Evolutionary conservation across 2,329 filamentous ascomycete genomes (phyloP).

Genomic region (Arthroderma sp.): DNA sequence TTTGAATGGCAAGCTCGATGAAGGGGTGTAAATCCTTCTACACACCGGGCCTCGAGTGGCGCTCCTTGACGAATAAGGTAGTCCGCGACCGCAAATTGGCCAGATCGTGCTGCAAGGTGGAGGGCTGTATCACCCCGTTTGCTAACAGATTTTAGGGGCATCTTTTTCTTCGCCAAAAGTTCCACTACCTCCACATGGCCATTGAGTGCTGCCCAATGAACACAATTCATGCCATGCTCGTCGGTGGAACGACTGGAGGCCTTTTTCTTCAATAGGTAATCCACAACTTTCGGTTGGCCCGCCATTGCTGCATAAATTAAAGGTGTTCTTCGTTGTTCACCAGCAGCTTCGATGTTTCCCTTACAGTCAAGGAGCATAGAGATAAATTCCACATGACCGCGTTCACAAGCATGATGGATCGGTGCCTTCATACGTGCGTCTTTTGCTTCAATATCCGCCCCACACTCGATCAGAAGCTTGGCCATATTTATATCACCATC

Average conservation of each 20-base stretch:
- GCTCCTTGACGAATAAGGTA: constrained; percentile 22
- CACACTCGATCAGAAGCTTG: constrained; percentile 11
- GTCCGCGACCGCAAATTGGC: constrained; percentile 26
- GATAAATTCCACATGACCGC: constrained; percentile 22
- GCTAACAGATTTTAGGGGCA: constrained; percentile 17
- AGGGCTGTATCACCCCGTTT: constrained; percentile 21
- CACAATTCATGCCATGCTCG: constrained; percentile 23
- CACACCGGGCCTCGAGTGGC: constrained; percentile 19
- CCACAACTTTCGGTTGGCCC: constrained; percentile 17
- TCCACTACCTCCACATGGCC: constrained; percentile 25
- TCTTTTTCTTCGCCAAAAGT: constrained; percentile 20
- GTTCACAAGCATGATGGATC: constrained; percentile 24
- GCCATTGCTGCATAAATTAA: constrained; percentile 24
- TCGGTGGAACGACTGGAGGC: constrained; percentile 17
- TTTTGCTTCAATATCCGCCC: constrained; percentile 22
- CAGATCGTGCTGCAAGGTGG: constrained; percentile 24
- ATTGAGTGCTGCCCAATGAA: constrained; percentile 28
- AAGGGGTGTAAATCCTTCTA: constrained; percentile 18
- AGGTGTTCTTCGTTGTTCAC: constrained; percentile 22
- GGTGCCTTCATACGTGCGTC: constrained; percentile 23
- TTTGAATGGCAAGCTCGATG: constrained; percentile 26
- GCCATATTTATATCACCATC: constrained; percentile 2
- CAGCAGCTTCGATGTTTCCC: constrained; percentile 20
- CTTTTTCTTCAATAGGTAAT: constrained; percentile 21
- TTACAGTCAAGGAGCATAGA: constrained; percentile 22